A percentile compares a stretch with the other conserved stretches of the same genome.
These are phyloP conservation scores for Pseudogymnoascus sp. DNA, from an alignment of 2,329 filamentous ascomycete genomes.

Conservation along the genomic window DNA sequence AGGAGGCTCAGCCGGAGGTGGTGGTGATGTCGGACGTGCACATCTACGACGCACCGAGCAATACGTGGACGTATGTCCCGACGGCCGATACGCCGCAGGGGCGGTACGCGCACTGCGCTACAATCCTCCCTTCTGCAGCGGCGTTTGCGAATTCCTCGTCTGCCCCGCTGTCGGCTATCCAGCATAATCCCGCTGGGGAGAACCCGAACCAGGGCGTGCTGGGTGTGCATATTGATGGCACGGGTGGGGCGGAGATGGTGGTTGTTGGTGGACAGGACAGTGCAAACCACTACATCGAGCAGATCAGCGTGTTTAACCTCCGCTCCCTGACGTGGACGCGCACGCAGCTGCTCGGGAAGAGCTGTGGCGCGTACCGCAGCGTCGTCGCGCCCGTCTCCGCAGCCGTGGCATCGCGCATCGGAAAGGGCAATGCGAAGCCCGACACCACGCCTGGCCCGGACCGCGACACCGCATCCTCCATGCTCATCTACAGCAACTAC, in stretches of 20 bases:
- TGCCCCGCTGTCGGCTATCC: constrained; percentile 76
- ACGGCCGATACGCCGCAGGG: constrained; percentile 76
- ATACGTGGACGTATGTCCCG: constrained; percentile 76
- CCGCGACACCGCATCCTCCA: constrained; percentile 42
- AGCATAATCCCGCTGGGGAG: constrained; percentile 77
- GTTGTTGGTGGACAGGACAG: constrained; percentile 95
- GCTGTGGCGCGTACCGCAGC: constrained; percentile 91
- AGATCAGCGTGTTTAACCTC: constrained; percentile 96
- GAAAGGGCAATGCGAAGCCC: constrained; percentile 37
- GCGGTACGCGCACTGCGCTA: constrained; percentile 92
- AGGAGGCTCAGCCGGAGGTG: constrained; percentile 72
- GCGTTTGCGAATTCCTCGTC: constrained; percentile 70
- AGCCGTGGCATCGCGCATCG: constrained; percentile 56
- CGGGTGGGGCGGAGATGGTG: constrained; percentile 92
- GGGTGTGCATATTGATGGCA: constrained; percentile 81
- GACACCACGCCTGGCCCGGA: constrained; percentile 30
- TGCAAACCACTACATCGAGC: constrained; percentile 97
- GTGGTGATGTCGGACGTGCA: constrained; percentile 98
- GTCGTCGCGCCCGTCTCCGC: constrained; percentile 79
- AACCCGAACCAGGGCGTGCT: constrained; percentile 82
- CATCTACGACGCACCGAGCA: constrained; percentile 79
- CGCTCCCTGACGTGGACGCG: constrained; percentile 93
- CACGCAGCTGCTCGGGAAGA: constrained; percentile 77
- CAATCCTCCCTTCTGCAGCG: constrained; percentile 80
- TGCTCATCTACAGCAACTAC: constrained; percentile 99